A percentile compares a stretch with the other conserved stretches of the same genome.
These are phyloP conservation scores for Coemansia sp. DNA, from an alignment of 192 early-diverging fungal genomes.

Conservation along the genomic window DNA sequence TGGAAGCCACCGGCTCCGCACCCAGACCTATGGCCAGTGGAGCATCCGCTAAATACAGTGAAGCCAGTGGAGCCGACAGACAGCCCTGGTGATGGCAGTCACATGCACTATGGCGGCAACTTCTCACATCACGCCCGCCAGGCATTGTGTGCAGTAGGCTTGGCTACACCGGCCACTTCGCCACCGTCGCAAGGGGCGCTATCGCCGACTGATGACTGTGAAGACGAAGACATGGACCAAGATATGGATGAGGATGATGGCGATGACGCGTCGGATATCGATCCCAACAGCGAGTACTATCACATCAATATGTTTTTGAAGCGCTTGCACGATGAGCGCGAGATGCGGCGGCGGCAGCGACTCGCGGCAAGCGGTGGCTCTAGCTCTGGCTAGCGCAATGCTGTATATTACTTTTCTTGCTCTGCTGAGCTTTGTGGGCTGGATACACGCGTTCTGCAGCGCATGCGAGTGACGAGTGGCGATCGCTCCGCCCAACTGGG, in stretches of 20 bases:
- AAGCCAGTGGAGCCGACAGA: background rate
- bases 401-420: too few relatives aligned
- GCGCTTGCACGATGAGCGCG: conserved; percentile 41
- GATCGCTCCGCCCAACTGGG: background rate
- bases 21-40: background rate
- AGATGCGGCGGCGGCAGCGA: conserved; percentile 20
- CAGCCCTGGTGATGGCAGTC: background rate
- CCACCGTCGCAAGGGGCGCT: conserved; percentile 11
- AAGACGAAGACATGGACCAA: background rate
- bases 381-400: background rate
- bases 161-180: conserved; percentile 27
- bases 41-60: background rate
- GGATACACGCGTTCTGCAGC: background rate
- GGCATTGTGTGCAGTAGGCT: background rate
- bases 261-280: conserved; percentile 9
- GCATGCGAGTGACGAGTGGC: background rate
- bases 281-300: conserved; percentile 43
- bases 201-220: conserved; percentile 1
- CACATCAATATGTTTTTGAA: conserved; percentile 42
- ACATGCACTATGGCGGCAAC: background rate
- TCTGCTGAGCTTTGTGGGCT: background rate
- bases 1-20: background rate
- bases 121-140: background rate
- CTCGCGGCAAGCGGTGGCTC: background rate
- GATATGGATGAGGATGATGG: conserved; percentile 7